Percentiles rank a stretch among this genome's conserved stretches.
Conservation (phyloP, 108 stramenopile genomes). For the Asterionellopsis glacialis region DNA sequence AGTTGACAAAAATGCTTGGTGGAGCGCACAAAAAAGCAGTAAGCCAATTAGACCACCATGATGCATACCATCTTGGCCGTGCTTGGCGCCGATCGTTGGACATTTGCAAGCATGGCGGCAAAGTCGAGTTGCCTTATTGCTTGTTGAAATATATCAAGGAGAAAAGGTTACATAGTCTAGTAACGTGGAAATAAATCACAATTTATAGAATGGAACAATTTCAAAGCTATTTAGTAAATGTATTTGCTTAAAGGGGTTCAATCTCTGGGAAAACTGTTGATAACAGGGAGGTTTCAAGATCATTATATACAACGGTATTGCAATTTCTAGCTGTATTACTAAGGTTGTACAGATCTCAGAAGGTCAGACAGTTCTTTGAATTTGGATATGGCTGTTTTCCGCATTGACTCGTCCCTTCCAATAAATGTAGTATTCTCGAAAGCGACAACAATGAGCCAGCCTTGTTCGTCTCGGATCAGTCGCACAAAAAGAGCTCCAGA, state of each 20-base stretch:
- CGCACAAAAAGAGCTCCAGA: conserved; percentile 68
- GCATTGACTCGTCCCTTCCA: not conserved
- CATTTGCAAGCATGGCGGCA: conserved; percentile 13
- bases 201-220: too few relatives aligned
- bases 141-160: conserved; percentile 3
- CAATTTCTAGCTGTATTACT: too few relatives aligned
- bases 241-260: too few relatives aligned
- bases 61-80: conserved; percentile 3
- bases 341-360: too few relatives aligned
- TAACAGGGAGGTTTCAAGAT: too few relatives aligned
- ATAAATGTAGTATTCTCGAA: conserved; percentile 21
- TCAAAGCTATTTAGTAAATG: too few relatives aligned
- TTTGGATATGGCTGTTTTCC: not conserved
- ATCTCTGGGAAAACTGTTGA: too few relatives aligned
- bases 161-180: not conserved
- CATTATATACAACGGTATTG: too few relatives aligned
- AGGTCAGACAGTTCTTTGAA: too few relatives aligned
- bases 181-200: too few relatives aligned
- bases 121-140: conserved; percentile 2
- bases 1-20: not conserved
- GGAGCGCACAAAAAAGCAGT: not conserved
- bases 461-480: conserved; percentile 38
- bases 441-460: conserved; percentile 30
- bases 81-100: conserved; percentile 8
- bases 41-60: not conserved